Evolutionary conservation across 768 basidiomycete genomes (phyloP).

Genomic region (Russula brevipes): DNA sequence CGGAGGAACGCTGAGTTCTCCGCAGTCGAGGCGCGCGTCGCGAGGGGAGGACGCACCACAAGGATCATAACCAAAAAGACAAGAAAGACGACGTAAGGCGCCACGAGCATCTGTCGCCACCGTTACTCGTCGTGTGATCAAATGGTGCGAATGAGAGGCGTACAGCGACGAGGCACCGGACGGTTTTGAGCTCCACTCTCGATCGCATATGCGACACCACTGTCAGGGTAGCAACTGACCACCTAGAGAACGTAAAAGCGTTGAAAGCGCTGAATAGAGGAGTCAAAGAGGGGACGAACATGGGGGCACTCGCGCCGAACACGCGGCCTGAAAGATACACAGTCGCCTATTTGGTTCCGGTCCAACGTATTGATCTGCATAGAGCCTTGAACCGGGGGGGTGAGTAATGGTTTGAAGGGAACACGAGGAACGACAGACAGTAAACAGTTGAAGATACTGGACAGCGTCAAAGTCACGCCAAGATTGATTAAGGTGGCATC

Average conservation of each 20-base stretch:
- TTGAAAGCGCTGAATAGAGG: background rate
- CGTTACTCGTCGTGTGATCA: background rate
- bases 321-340: slow-evolving; percentile 17
- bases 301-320: slow-evolving; percentile 12
- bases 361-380: slow-evolving; percentile 13
- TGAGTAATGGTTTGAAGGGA: background rate
- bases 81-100: slow-evolving; percentile 7
- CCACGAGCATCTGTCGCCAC: slow-evolving; percentile 7
- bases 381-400: slow-evolving; percentile 3
- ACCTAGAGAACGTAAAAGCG: slow-evolving; percentile 1
- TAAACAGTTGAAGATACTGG: slow-evolving; percentile 1
- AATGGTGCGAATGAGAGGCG: background rate
- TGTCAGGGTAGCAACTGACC: slow-evolving; percentile 5
- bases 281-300: slow-evolving; percentile 2
- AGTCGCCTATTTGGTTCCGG: slow-evolving; percentile 11
- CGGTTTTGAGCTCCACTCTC: background rate
- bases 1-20: background rate
- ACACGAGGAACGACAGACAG: slow-evolving; percentile 2
- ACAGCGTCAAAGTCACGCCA: slow-evolving; percentile 1
- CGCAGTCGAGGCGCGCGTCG: background rate
- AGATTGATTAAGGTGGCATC: slow-evolving; percentile 14
- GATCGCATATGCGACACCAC: slow-evolving; percentile 7
- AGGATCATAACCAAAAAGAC: background rate
- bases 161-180: slow-evolving; percentile 3
- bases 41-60: background rate